Conservation (phyloP, 805 yeast genomes). For the Kodamaea lidongshanica region DNA sequence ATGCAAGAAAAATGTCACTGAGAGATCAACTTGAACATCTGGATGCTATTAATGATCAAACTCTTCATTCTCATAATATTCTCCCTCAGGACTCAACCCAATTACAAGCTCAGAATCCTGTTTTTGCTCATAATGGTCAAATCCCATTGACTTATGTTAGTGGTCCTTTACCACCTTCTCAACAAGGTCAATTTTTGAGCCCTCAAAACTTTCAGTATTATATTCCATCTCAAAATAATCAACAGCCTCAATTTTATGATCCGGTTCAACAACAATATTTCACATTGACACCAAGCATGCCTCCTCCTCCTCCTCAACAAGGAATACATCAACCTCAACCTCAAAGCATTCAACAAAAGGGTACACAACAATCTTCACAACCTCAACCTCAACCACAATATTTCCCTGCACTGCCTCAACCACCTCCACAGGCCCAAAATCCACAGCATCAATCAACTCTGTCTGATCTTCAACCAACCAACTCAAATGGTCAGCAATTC, state of each 20-base stretch:
- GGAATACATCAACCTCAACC: constrained; percentile 26
- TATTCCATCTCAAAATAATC: constrained; percentile 17
- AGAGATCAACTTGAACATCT: too few relatives aligned
- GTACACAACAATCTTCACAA: constrained; percentile 17
- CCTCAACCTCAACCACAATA: constrained; percentile 32
- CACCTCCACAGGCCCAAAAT: constrained; percentile 4
- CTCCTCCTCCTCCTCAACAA: constrained; percentile 24
- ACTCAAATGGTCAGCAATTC: constrained; percentile 9
- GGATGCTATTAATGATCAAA: too few relatives aligned
- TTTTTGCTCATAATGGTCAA: too few relatives aligned
- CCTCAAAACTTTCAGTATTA: constrained; percentile 18
- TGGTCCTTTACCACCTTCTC: constrained; percentile 2
- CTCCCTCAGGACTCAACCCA: too few relatives aligned
- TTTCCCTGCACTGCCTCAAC: constrained; percentile 33
- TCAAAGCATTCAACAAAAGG: constrained; percentile 24
- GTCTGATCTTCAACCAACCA: constrained; percentile 3
- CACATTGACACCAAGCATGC: constrained; percentile 32
- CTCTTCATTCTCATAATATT: too few relatives aligned
- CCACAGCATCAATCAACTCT: constrained; percentile 1
- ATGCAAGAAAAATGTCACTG: background rate
- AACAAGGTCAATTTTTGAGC: constrained; percentile 13
- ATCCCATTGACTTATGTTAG: too few relatives aligned
- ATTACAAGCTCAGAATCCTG: too few relatives aligned
- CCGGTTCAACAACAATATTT: constrained; percentile 40
- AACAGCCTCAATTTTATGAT: constrained; percentile 36